Percentiles rank a stretch among this genome's conserved stretches.
Evolutionary conservation across 2,329 filamentous ascomycete genomes (phyloP).

Genomic region (Ceratocystis eucalypticola): DNA sequence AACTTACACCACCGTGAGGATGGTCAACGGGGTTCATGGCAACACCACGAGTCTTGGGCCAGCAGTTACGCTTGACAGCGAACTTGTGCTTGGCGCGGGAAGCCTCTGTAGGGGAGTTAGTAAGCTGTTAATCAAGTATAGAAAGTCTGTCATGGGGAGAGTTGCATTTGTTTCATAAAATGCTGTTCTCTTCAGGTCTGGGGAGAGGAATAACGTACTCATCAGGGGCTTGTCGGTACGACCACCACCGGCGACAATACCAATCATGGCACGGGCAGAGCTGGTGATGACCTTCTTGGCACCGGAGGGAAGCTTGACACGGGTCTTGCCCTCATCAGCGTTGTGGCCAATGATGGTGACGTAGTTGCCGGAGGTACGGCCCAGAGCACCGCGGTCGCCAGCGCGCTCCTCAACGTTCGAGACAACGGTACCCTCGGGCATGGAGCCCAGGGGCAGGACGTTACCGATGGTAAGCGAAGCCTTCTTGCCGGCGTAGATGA

Average conservation of each 20-base stretch:
- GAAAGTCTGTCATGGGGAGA: conserved; percentile 17
- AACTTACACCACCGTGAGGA: conserved; percentile 77
- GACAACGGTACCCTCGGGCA: conserved; percentile 98
- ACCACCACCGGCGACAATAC: conserved; percentile 97
- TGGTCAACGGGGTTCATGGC: conserved; percentile 99
- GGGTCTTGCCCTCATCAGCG: conserved; percentile 97
- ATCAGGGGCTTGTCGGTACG: conserved; percentile 99
- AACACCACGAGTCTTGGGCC: conserved; percentile 99
- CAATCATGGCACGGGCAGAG: conserved; percentile 92
- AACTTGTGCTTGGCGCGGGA: conserved; percentile 99
- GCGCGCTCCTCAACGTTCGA: conserved; percentile 99
- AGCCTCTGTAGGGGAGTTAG: conserved; percentile 52
- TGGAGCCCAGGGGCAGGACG: conserved; percentile 82
- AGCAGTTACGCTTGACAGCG: conserved; percentile 99
- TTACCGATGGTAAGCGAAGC: conserved; percentile 94
- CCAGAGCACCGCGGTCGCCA: conserved; percentile 90
- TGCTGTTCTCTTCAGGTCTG: not conserved
- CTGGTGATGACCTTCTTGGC: conserved; percentile 98
- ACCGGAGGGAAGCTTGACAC: conserved; percentile 96
- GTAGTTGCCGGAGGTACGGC: conserved; percentile 98
- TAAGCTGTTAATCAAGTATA: conserved; percentile 28
- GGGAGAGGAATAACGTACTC: conserved; percentile 43
- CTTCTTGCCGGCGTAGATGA: conserved; percentile 99
- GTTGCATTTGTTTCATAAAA: not conserved
- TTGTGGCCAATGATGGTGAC: conserved; percentile 96